Conservation (phyloP, 1,139 yeast genomes). For the Debaryomyces singareniensis region DNA sequence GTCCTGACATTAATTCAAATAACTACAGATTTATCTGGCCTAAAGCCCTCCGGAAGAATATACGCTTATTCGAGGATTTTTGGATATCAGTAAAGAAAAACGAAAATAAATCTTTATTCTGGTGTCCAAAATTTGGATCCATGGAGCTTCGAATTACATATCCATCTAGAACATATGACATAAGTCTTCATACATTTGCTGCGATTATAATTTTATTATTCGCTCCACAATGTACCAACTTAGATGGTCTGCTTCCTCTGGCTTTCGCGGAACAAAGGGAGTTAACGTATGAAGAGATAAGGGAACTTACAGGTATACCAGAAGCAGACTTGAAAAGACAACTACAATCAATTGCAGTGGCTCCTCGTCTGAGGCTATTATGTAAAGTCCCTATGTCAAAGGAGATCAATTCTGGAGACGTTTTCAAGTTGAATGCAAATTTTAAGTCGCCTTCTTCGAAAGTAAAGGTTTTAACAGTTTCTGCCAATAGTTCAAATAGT, state of each 20-base stretch:
- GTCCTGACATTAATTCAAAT: constrained; percentile 26
- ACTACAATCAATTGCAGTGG: constrained; percentile 77
- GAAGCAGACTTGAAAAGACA: constrained; percentile 67
- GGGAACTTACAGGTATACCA: constrained; percentile 66
- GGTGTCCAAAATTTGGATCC: constrained; percentile 84
- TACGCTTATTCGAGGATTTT: constrained; percentile 35
- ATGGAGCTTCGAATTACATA: constrained; percentile 69
- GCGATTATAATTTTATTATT: constrained; percentile 73
- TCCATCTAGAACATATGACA: constrained; percentile 66
- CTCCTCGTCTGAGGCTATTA: constrained; percentile 71
- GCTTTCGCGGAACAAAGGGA: constrained; percentile 37
- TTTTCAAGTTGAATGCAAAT: constrained; percentile 60
- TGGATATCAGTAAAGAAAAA: constrained; percentile 52
- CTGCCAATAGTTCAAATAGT: constrained; percentile 25
- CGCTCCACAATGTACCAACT: constrained; percentile 46
- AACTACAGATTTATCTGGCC: constrained; percentile 48
- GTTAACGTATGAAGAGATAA: constrained; percentile 53
- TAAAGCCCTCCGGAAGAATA: constrained; percentile 28
- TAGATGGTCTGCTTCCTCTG: constrained; percentile 28
- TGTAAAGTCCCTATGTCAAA: constrained; percentile 70
- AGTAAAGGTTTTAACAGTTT: constrained; percentile 73
- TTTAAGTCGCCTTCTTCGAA: constrained; percentile 69
- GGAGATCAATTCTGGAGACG: constrained; percentile 59
- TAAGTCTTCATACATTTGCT: constrained; percentile 76
- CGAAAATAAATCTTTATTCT: constrained; percentile 66